Base-by-base conservation (phyloP, 2,329 filamentous ascomycete genomes). In the Ophiostoma sp. region DNA sequence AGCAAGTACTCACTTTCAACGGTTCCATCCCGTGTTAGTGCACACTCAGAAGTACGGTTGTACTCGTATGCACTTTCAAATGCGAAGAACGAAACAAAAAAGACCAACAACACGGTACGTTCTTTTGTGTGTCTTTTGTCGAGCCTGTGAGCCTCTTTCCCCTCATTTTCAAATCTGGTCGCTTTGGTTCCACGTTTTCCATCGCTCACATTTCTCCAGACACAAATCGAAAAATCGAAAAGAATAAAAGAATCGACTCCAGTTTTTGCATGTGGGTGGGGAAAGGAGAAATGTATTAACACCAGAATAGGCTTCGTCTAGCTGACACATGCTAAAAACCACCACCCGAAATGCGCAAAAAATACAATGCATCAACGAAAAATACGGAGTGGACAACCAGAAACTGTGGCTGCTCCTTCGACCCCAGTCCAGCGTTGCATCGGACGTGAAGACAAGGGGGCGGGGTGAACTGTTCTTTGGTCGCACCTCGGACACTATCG, bases 221-320 rank as follows among this genome's bases (percentile, higher is more conserved):
- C 22, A 42, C 52, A 42, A 39, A 57, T n/a, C n/a, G 36, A n/a
- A 70, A 22, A 22, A 57, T 50, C 15, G 19, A 22, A 19, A 42
- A 11, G 12, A 5, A 12, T 2, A 42, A 42, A 2, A 11, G n/a
- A 42, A 8, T 19, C 11, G 15, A 33, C 59, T 42, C 59, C 33
- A 64, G 36, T 25, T 69, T 63, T 71, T 63, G 42, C 69, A 71
- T 71, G 39, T 71, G 55, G 36, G 69, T 39, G 69, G 69, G 69
- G 69, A 63, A 61, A 39, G 36, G 17, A 36, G 39, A 50, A 45
- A n/a, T 50, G 69, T 4, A 22, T 25, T 63, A 71, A 63, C 28
- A 28, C 69, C 33, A 33, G 42, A 61, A 71, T 61, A 45, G 36
- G 52, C 25, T 22, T 61, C 36, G 68, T 11, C 22, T 31, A 39